These are phyloP conservation scores for Phytophthora uliginosa DNA, from an alignment of 352 stramenopile species.

Conservation along the genomic window DNA sequence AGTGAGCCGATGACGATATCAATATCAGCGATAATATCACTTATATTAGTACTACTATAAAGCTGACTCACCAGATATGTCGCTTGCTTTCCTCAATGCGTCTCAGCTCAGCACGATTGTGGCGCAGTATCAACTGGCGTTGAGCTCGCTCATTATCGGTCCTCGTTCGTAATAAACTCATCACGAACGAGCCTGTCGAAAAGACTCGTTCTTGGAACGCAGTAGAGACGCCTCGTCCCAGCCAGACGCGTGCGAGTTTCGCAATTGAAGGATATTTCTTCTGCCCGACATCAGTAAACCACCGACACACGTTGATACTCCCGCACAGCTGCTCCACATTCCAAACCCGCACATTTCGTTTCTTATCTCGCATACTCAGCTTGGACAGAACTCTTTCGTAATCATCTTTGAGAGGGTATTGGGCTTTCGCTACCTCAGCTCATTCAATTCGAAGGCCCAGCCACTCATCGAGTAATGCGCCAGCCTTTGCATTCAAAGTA, in stretches of 20 bases:
- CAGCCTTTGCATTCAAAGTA: too few species aligned
- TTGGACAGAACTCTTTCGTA: background rate
- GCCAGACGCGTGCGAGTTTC: slow-evolving; percentile 6
- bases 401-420: background rate
- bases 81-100: background rate
- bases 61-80: background rate
- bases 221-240: background rate
- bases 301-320: background rate
- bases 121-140: background rate
- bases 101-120: background rate
- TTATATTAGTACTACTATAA: background rate
- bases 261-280: slow-evolving; percentile 1
- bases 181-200: slow-evolving; percentile 6
- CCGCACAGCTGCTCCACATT: slow-evolving; percentile 9
- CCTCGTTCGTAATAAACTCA: background rate
- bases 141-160: slow-evolving; percentile 3
- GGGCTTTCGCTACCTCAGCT: background rate
- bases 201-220: slow-evolving; percentile 7
- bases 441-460: too few species aligned
- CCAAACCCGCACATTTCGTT: background rate
- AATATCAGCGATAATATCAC: background rate
- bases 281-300: slow-evolving; percentile 2
- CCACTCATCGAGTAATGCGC: too few species aligned
- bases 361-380: slow-evolving; percentile 1
- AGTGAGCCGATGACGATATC: too few species aligned